Conservation (phyloP, 805 yeast genomes). For the Lipomyces spencermartinsiae region DNA sequence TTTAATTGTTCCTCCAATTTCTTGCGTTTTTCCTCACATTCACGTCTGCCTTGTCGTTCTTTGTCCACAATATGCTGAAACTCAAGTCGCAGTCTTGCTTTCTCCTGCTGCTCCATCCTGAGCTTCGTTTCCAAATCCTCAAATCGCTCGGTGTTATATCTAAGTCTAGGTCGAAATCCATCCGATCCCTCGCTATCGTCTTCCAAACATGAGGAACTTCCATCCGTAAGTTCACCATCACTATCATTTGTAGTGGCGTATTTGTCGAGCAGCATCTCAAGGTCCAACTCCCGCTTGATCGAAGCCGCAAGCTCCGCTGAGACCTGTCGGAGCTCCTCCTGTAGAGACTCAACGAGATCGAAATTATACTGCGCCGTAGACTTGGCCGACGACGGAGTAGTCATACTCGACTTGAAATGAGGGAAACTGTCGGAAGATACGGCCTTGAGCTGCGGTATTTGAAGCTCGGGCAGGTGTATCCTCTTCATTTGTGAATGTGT, state of each 20-base stretch:
- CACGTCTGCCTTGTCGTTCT: constrained; percentile 29
- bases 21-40: constrained; percentile 21
- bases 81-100: constrained; percentile 31
- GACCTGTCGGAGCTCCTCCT: constrained; percentile 32
- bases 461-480: constrained; percentile 20
- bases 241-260: constrained; percentile 32
- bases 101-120: constrained; percentile 33
- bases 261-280: constrained; percentile 33
- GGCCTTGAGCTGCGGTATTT: constrained; percentile 17
- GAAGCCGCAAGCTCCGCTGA: constrained; percentile 37
- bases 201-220: constrained; percentile 20
- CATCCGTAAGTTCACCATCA: constrained; percentile 22
- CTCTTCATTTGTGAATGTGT: constrained; percentile 27
- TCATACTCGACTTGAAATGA: constrained; percentile 20
- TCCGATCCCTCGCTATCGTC: constrained; percentile 20
- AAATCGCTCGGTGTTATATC: constrained; percentile 11
- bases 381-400: constrained; percentile 1
- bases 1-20: constrained; percentile 30
- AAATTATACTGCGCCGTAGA: constrained; percentile 21
- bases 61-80: constrained; percentile 21
- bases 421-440: constrained; percentile 27
- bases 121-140: constrained; percentile 22
- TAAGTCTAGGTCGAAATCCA: background rate
- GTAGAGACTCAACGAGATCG: constrained; percentile 28
- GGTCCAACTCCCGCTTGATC: constrained; percentile 37